Evolutionary conservation across 352 stramenopile species (phyloP).

Genomic region (Globisporangium irregulare): DNA sequence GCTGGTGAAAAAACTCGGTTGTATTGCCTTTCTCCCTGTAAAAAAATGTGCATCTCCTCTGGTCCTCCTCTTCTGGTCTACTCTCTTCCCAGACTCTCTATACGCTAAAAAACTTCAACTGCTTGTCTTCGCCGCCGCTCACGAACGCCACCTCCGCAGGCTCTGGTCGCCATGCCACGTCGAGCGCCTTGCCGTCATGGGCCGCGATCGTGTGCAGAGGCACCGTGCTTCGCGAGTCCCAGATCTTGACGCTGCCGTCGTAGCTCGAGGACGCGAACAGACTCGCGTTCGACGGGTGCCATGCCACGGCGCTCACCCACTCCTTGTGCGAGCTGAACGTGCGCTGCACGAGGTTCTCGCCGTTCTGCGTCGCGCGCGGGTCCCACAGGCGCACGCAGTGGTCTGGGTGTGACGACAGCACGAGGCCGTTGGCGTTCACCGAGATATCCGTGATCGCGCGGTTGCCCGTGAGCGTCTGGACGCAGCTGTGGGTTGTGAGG

Average conservation of each 20-base stretch:
- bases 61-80: neutral
- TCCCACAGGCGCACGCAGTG: constrained; percentile 83
- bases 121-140: constrained; percentile 82
- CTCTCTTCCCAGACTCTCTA: constrained; percentile 28
- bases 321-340: constrained; percentile 85
- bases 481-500: constrained; percentile 63
- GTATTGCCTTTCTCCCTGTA: constrained; percentile 1
- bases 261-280: constrained; percentile 78
- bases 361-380: constrained; percentile 57
- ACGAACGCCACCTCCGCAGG: constrained; percentile 48
- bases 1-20: neutral
- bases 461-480: constrained; percentile 73
- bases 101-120: constrained; percentile 85
- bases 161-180: constrained; percentile 52
- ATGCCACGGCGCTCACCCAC: constrained; percentile 78
- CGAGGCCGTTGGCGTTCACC: constrained; percentile 54
- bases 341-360: constrained; percentile 70
- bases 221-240: constrained; percentile 71
- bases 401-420: constrained; percentile 80
- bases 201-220: constrained; percentile 74
- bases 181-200: constrained; percentile 74
- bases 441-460: constrained; percentile 73
- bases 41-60: constrained; percentile 6
- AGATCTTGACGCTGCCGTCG: constrained; percentile 79
- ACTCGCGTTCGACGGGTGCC: constrained; percentile 53